Evolutionary conservation across 768 basidiomycete genomes (phyloP), one percentile per base, ranked within the genome.

Genomic region (Suillus subaureus): DNA sequence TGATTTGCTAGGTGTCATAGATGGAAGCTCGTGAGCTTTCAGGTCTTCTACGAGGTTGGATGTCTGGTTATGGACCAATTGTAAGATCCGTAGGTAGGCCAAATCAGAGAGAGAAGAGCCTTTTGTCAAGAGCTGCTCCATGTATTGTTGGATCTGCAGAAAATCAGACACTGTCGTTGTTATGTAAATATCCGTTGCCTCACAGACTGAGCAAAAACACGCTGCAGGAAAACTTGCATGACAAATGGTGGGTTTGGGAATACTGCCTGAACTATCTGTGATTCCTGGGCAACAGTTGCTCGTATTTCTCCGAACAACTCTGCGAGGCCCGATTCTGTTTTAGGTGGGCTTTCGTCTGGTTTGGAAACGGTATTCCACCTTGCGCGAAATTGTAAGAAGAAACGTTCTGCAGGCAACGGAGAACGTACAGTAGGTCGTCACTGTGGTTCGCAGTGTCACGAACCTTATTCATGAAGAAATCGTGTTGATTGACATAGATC

Each of bases 401-500:
- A 57, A 18, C 4, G 13, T 31, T 42, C 39, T 8, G 23, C 11
- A 55, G 31, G 3, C 12, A 18, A 60, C 31, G 31, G 11, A 61
- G 42, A 39, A 75, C 85, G 62, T 64, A 91, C 87, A 91, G 74
- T 63, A 84, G 61, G n/a, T 81, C 81, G 70, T 90, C 89, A 39
- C 86, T 82, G 47, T 79, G 78, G 16, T 84, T 78, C 66, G 84
- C 83, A 39, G 82, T 82, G 61, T 89, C 90, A 42, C 91, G 88
- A 45, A 94, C 88, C 62, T 93, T 87, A 74, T 96, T 96, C 75
- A 99, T 98, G 83, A 99, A 99, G 82, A 99, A 99, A 75, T 99
- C 97, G 71, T 99, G 97, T 74, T 99, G 97, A 72, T 99, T 99
- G 63, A 99, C 97, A 72, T 99, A 99, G 15, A 99, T 94, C 77